phyloP scores from a whole-genome alignment of 2,329 filamentous ascomycete genomes.

The Metarhizium sp. region DNA sequence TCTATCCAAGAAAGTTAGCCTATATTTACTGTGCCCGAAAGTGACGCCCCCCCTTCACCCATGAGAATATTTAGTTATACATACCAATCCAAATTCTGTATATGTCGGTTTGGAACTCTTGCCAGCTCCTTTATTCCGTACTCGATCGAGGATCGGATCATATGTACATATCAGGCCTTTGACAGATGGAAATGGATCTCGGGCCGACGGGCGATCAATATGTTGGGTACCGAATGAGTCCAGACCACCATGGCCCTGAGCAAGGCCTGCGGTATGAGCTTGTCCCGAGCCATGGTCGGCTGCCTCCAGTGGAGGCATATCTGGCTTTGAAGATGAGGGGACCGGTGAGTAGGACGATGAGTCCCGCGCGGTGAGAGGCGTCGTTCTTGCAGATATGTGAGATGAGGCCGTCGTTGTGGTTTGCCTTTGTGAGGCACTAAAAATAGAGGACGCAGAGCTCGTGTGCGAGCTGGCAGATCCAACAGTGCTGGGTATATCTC shows the following conservation, averaged over 20 bases:
- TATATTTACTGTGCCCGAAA: constrained; percentile 26
- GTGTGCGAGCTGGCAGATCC: constrained; percentile 64
- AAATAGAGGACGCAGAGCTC: constrained; percentile 63
- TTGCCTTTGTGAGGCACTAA: constrained; percentile 42
- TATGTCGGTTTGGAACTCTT: constrained; percentile 52
- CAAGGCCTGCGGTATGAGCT: constrained; percentile 12
- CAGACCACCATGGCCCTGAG: constrained; percentile 22
- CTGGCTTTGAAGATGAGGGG: constrained; percentile 41
- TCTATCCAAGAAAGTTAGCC: constrained; percentile 55
- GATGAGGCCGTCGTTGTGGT: constrained; percentile 31
- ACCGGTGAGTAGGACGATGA: constrained; percentile 41
- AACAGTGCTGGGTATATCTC: constrained; percentile 60
- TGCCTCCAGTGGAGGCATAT: constrained; percentile 43
- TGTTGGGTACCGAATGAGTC: constrained; percentile 24
- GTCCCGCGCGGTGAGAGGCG: constrained; percentile 25
- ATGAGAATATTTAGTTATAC: constrained; percentile 33
- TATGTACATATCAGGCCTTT: constrained; percentile 51
- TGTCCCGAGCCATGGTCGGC: constrained; percentile 24
- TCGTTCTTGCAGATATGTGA: constrained; percentile 28
- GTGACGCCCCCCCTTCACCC: constrained; percentile 49
- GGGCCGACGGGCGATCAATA: constrained; percentile 40
- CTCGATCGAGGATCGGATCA: constrained; percentile 49
- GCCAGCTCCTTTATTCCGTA: constrained; percentile 38
- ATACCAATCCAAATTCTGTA: constrained; percentile 57
- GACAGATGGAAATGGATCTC: constrained; percentile 44